Conservation (phyloP, 1,284 basidiomycete genomes). For the Boletus nobilissimus region DNA sequence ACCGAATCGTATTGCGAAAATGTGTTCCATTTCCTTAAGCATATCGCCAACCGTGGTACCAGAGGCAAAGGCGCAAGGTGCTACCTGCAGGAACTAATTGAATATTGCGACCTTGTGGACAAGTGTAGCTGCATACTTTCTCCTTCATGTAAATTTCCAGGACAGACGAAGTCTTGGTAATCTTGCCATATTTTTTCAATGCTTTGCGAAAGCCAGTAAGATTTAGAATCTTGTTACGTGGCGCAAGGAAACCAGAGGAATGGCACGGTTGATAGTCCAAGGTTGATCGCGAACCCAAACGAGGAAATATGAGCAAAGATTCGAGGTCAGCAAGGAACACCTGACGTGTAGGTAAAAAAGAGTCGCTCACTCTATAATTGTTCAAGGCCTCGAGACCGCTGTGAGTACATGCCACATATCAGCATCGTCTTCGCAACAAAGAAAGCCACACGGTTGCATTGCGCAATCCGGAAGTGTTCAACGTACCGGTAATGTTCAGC, state of each 20-base stretch:
- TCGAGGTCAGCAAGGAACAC: constrained; percentile 22
- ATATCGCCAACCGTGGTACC: constrained; percentile 71
- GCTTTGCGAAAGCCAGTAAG: constrained; percentile 91
- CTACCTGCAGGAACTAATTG: constrained; percentile 57
- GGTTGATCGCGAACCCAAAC: not conserved
- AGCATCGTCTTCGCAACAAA: constrained; percentile 22
- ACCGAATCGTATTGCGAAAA: constrained; percentile 84
- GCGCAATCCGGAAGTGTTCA: not conserved
- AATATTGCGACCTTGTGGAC: not conserved
- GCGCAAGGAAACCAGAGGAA: not conserved
- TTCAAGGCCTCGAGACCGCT: constrained; percentile 84
- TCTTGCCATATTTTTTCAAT: constrained; percentile 94
- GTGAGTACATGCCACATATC: constrained; percentile 20
- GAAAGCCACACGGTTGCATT: not conserved
- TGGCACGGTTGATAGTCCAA: not conserved
- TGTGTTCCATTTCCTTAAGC: constrained; percentile 77
- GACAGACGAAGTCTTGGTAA: constrained; percentile 69
- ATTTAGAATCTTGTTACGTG: constrained; percentile 76
- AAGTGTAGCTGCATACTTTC: constrained; percentile 56
- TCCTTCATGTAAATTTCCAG: constrained; percentile 82
- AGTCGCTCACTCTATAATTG: constrained; percentile 79
- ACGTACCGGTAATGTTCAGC: constrained; percentile 85
- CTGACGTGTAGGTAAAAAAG: too few relatives aligned
- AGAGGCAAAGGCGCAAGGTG: constrained; percentile 68
- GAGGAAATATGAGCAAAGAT: not conserved